These are phyloP conservation scores for Plectosphaerella plurivora DNA, from an alignment of 2,329 filamentous ascomycete genomes.

Conservation along the genomic window DNA sequence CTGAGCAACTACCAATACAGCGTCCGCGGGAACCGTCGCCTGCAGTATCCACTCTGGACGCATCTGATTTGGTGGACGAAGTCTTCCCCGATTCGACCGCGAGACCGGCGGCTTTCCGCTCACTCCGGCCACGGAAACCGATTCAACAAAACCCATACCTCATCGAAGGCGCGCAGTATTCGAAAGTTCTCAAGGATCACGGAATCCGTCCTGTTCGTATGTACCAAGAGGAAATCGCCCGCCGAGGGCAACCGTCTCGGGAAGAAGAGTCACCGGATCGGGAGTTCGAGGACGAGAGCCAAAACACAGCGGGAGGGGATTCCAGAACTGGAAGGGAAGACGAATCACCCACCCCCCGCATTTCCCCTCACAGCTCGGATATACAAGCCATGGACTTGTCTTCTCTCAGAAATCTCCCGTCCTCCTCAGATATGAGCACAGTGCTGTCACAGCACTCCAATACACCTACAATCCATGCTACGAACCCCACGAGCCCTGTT, in stretches of 20 bases:
- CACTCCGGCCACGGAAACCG: slow-evolving; percentile 54
- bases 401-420: neutral
- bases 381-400: too few species aligned
- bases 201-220: slow-evolving; percentile 49
- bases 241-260: slow-evolving; percentile 16
- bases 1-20: slow-evolving; percentile 36
- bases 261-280: slow-evolving; percentile 43
- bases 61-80: too few species aligned
- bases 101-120: slow-evolving; percentile 23
- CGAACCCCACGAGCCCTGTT: slow-evolving; percentile 29
- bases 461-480: slow-evolving; percentile 27
- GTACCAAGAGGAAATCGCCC: slow-evolving; percentile 22
- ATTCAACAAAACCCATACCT: slow-evolving; percentile 58
- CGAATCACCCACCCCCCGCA: slow-evolving; percentile 7
- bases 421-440: slow-evolving; percentile 4
- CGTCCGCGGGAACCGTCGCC: neutral
- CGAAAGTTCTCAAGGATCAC: slow-evolving; percentile 46
- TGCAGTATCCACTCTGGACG: too few species aligned
- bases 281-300: slow-evolving; percentile 49
- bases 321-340: slow-evolving; percentile 26
- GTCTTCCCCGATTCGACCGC: too few species aligned
- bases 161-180: slow-evolving; percentile 51
- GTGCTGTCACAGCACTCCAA: slow-evolving; percentile 13
- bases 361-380: too few species aligned
- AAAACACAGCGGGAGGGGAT: slow-evolving; percentile 26